These are phyloP conservation scores for Solanum boliviense DNA, from an alignment of 257 asterid species.

Conservation along the genomic window DNA sequence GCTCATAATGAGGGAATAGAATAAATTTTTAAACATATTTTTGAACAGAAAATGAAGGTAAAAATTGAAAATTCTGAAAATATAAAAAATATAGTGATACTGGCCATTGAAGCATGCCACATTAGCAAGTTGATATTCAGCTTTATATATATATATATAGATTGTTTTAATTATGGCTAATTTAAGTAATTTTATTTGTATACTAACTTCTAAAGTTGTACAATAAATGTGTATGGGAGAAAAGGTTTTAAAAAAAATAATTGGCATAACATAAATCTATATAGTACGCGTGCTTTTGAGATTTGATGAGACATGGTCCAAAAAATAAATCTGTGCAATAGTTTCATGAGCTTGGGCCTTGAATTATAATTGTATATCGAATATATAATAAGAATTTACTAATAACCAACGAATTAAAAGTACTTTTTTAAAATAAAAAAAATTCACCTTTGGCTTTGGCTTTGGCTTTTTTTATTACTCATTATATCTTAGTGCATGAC, in stretches of 20 bases:
- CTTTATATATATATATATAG: no score
- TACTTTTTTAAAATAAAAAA: no score
- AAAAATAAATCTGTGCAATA: neutral
- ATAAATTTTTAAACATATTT: no score
- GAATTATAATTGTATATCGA: no score
- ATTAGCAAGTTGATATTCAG: no score
- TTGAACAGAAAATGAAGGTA: no score
- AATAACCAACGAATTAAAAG: neutral
- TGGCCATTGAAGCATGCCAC: no score
- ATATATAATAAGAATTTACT: neutral
- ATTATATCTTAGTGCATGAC: neutral
- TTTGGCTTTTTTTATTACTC: neutral
- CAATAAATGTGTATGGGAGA: neutral
- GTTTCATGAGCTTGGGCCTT: neutral
- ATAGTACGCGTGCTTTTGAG: neutral
- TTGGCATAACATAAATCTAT: neutral
- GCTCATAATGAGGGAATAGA: no score
- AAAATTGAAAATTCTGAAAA: no score
- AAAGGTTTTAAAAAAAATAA: no score
- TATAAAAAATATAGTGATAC: no score
- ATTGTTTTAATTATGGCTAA: neutral
- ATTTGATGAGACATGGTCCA: neutral
- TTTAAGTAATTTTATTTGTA: neutral
- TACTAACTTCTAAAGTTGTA: neutral
- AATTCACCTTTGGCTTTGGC: neutral